These are phyloP conservation scores for Cladobotryum mycophilum DNA, from an alignment of 2,329 filamentous ascomycete genomes.

Conservation along the genomic window DNA sequence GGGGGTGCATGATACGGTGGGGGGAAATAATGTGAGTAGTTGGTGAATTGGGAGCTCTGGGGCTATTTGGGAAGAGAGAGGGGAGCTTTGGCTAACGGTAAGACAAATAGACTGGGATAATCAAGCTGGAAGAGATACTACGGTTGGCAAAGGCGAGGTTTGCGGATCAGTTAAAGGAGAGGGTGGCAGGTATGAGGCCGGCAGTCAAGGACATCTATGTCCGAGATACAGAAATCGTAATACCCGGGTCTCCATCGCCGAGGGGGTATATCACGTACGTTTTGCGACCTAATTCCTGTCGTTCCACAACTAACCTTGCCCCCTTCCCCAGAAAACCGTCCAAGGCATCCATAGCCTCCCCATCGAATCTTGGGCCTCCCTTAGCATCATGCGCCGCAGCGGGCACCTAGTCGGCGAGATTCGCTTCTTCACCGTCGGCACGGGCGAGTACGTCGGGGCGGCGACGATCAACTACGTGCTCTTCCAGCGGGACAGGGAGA, in stretches of 20 bases:
- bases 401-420: constrained; percentile 10
- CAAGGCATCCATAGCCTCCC: constrained; percentile 18
- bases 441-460: constrained; percentile 16
- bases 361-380: constrained; percentile 20
- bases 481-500: background rate
- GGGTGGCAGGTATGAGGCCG: constrained; percentile 2
- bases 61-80: too few relatives aligned
- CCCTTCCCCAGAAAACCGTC: constrained; percentile 18
- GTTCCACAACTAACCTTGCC: background rate
- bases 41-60: background rate
- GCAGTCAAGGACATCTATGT: constrained; percentile 3
- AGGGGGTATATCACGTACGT: constrained; percentile 19
- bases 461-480: constrained; percentile 11
- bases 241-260: constrained; percentile 10
- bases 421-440: constrained; percentile 19
- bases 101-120: constrained; percentile 8
- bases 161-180: constrained; percentile 5
- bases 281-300: background rate
- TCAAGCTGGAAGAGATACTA: constrained; percentile 12
- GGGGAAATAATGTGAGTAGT: constrained; percentile 11
- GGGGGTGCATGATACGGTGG: constrained; percentile 9
- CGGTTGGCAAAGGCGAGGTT: constrained; percentile 11
- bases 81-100: background rate
- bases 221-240: constrained; percentile 10
- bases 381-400: background rate